Percentiles rank a stretch among this genome's conserved stretches.
These are phyloP conservation scores for Saccharomyces eubayanus DNA, from an alignment of 805 yeast species.

Conservation along the genomic window DNA sequence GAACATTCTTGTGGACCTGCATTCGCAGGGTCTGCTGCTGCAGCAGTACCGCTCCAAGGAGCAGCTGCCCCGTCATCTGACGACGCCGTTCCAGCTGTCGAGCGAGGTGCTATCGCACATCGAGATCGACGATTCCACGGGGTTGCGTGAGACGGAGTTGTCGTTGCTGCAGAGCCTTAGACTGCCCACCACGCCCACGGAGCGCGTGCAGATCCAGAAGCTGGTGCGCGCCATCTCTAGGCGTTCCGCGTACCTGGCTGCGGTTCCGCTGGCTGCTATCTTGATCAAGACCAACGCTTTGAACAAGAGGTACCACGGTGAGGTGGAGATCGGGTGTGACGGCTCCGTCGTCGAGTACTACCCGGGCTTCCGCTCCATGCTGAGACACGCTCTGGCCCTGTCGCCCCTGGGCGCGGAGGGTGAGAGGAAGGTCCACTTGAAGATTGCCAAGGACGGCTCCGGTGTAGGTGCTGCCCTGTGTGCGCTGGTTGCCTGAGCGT, in stretches of 20 bases:
- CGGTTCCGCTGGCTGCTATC: conserved; percentile 85
- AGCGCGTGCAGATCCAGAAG: conserved; percentile 64
- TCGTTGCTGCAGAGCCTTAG: conserved; percentile 57
- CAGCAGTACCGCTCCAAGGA: conserved; percentile 39
- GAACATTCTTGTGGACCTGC: conserved; percentile 60
- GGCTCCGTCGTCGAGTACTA: conserved; percentile 91
- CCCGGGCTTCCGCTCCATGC: conserved; percentile 76
- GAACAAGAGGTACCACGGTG: conserved; percentile 45
- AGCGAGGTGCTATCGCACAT: conserved; percentile 77
- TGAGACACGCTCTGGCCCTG: conserved; percentile 68
- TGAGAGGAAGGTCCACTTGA: conserved; percentile 63
- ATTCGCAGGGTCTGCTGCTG: conserved; percentile 50
- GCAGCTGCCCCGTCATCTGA: conserved; percentile 47
- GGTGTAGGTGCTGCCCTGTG: conserved; percentile 97
- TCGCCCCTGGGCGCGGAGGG: conserved; percentile 68
- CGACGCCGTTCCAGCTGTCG: conserved; percentile 69
- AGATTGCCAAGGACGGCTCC: conserved; percentile 88
- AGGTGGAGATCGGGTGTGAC: conserved; percentile 90
- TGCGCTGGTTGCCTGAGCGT: conserved; percentile 42
- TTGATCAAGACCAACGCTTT: conserved; percentile 58
- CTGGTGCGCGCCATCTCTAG: conserved; percentile 75
- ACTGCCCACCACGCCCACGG: conserved; percentile 59
- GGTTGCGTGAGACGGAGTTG: conserved; percentile 61
- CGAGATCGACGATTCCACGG: conserved; percentile 75
- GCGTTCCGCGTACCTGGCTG: conserved; percentile 81